Conservation (phyloP, 1,284 basidiomycete genomes). For the Ustilago shanxiensis region DNA sequence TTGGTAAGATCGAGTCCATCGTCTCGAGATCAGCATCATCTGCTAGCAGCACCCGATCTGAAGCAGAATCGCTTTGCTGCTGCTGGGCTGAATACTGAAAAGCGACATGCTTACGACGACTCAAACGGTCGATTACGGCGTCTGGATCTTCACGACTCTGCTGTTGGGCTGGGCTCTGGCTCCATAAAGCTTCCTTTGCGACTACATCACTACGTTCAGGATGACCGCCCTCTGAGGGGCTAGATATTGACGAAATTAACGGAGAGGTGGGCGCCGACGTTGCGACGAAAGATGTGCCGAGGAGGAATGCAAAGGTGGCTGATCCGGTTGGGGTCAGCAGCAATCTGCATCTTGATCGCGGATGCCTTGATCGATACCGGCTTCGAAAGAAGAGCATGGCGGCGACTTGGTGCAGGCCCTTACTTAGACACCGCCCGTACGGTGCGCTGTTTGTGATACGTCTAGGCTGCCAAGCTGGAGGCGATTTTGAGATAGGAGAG, state of each 20-base stretch:
- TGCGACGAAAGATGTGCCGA: constrained; percentile 8
- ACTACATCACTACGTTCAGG: background rate
- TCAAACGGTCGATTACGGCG: constrained; percentile 14
- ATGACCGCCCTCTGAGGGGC: background rate
- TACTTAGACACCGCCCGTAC: background rate
- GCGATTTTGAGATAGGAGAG: background rate
- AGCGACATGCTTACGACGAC: constrained; percentile 36
- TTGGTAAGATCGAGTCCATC: background rate
- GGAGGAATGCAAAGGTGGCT: constrained; percentile 7
- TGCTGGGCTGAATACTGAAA: constrained; percentile 36
- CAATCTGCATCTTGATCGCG: background rate
- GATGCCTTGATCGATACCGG: constrained; percentile 1
- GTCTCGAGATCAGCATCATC: background rate
- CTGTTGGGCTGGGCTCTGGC: background rate
- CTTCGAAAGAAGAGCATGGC: background rate
- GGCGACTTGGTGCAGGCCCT: background rate
- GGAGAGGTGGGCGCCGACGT: background rate
- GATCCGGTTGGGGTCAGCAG: background rate
- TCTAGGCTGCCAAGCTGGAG: background rate
- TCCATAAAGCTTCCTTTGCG: background rate
- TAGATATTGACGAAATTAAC: background rate
- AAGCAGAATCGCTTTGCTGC: background rate
- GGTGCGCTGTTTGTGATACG: background rate
- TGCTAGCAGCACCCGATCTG: background rate
- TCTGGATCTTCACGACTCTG: background rate